Evolutionary conservation across 2,329 filamentous ascomycete species (phyloP), one percentile per base, ranked within the genome.

Genomic region (Pseudogymnoascus sp.): DNA sequence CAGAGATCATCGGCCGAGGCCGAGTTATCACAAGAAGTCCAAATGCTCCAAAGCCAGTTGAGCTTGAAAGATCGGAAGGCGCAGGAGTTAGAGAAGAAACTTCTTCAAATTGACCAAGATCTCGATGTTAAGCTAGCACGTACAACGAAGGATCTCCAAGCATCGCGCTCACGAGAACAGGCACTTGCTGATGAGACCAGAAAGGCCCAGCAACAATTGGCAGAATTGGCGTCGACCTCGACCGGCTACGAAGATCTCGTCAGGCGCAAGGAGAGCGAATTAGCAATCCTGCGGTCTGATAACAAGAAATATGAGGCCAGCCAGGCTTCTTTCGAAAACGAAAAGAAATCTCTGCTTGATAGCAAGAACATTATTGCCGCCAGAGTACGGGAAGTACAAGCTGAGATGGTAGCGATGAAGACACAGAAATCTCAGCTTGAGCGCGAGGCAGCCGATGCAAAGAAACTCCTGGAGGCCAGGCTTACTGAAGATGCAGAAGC

Each of bases 191-290:
- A 87, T 4, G 93, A 99, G 70, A 95, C 96, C 67, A 83, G 85
- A 11, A 85, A 89, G 47, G 84, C 96, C 54, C 88, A 95, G 60
- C 84, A 91, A 67, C 91, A 97, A 69, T 85, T 99, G 60, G 83
- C 89, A 0, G 87, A 96, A 66, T 78, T 99, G 16, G 94, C 94
- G 0, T 86, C 90, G 57, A 97, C 93, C 0, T 96, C 93, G 0
- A 95, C 91, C 0, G 91, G 92, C 70, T 97, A 96, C 66, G 94
- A 99, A 74, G 93, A 97, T 68, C 82, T 97, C 43, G 88, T 99
- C 22, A 84, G 91, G 22, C 87, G 89, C 62, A 99, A 97, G 72
- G 94, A 99, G 71, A 96, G 92, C 72, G 95, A 99, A 70, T 78
- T 99, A 18, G 82, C 88, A 0, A 81, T 97, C 50, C 80, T 97